Evolutionary conservation across 164 flowering plant genomes (phyloP).

Genomic region (Stephania japonica): DNA sequence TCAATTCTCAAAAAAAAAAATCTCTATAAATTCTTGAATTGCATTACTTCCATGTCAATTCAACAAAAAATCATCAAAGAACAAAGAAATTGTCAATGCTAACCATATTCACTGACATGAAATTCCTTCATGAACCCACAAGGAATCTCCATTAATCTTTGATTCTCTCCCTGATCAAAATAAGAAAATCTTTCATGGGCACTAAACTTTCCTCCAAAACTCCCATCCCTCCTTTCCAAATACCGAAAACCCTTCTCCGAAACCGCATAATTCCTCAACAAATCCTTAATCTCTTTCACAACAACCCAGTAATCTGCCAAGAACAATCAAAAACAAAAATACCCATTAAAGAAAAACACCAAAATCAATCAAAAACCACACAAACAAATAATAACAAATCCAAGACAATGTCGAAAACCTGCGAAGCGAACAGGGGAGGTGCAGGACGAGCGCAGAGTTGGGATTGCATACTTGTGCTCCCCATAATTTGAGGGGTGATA

Average conservation of each 20-base stretch:
- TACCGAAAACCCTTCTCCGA: conserved; percentile 34
- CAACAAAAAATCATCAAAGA: neutral
- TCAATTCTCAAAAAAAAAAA: no score
- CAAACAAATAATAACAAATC: conserved; percentile 3
- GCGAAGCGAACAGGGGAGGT: conserved; percentile 68
- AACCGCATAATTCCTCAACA: conserved; percentile 30
- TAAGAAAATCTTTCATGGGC: conserved; percentile 45
- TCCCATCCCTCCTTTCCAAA: conserved; percentile 24
- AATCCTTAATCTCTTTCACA: conserved; percentile 45
- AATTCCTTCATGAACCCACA: conserved; percentile 79
- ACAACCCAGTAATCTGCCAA: conserved; percentile 58
- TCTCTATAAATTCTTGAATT: neutral
- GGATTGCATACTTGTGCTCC: conserved; percentile 73
- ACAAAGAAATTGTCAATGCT: conserved; percentile 14
- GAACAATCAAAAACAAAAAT: conserved; percentile 7
- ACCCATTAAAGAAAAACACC: conserved; percentile 11
- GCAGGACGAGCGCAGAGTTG: conserved; percentile 69
- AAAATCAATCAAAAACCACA: neutral
- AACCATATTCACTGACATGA: conserved; percentile 55
- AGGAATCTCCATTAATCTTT: conserved; percentile 34
- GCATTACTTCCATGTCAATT: neutral
- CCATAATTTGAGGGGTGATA: conserved; percentile 77
- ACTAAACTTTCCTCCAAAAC: conserved; percentile 73
- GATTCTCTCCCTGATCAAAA: conserved; percentile 38
- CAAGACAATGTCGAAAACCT: conserved; percentile 28